Base-by-base conservation (phyloP, 371 early-diverging fungal genomes). In the Scutellospora calospora region DNA sequence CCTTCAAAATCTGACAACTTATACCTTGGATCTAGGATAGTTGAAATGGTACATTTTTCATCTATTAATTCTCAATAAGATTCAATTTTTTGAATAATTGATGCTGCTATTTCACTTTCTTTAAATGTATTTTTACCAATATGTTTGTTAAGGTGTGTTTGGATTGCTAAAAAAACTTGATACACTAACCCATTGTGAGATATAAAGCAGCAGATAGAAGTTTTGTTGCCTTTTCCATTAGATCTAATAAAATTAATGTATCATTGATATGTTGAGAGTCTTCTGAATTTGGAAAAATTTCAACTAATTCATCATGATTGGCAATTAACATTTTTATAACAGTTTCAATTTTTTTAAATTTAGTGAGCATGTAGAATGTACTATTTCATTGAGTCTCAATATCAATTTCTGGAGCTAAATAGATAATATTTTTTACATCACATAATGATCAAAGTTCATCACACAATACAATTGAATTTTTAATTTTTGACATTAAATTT, bases 381-480 rank as follows among this genome's bases (percentile, higher is more conserved):
- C 51, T 63, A 20, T 77, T 77, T 51, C 78, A 77, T 49, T 49
- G 62, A 27, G 77, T 77, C 12, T 35, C 38, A 18, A 35, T 20
- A 62, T 77, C 77, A 41, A 77, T 45, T n/a, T 54, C 45, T 49
- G 78, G 78, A 16, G 22, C 51, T 3, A 65, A n/a, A 41, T 66
- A 66, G 20, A 5, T 38, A 16, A 66, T 66, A 12, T 35, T 38
- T n/a, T 2, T 18, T 14, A 29, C 25, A 0, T 2, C 4, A 14
- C 62, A 62, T 12, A 62, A 66, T 33, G n/a, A n/a, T 35, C n/a
- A 14, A 20, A 38, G 35, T 29, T 66, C 33, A 66, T 41, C 41
- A 41, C 66, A 33, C 29, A 66, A 8, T 31, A 20, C 20, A 62
- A 29, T 62, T 55, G 55, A 74, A 57, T 29, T 33, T 74, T 57